Base-by-base conservation (phyloP, 2,329 filamentous ascomycete species). In the Cladophialophora exuberans region DNA sequence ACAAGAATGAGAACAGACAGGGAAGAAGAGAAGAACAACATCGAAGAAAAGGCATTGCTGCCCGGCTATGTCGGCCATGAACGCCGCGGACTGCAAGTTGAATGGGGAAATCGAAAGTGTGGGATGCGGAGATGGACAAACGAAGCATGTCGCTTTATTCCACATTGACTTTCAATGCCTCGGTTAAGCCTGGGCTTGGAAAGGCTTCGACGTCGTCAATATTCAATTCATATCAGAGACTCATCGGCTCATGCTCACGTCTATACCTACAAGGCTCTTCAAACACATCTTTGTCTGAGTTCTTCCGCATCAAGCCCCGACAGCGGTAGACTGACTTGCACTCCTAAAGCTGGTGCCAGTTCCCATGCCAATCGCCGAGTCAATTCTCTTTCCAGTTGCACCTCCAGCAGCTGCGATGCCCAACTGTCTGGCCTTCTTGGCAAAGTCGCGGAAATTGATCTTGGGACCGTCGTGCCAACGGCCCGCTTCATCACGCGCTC, bases 391-490 rank as follows among this genome's bases (percentile, higher is more conserved):
- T 2, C 43, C 30, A 6, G 36, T 49, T 36, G 47, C 49, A 6
- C 42, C 55, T 17, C 54, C 54, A 33, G 47, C 49, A 6, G 41
- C 55, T 17, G 53, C 54, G 31, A 56, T 63, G 3, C 57, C 57
- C 23, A 76, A 53, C 13, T 66, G 63, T 43, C 64, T 69, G 63
- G 73, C 74, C 30, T 56, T 67, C 13, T 61, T 60, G 31, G 73
- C 65, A 26, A 73, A 73, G 30, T 56, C 56, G 6, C 65, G 60
- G 55, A 76, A 73, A 62, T 76, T 67, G 22, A 74, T 52, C 56
- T 67, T 63, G 10, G 57, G 57, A 38, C 73, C 71, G 49, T 74
- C 69, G 5, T 66, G 57, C 7, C 51, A 59, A 10, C 52, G 30
- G 15, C 59, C 62, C 26, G 51, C 25, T n/a, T 52, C 58, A 33